phyloP scores from a whole-genome alignment of 805 yeast genomes.

The Candida suzukii region DNA sequence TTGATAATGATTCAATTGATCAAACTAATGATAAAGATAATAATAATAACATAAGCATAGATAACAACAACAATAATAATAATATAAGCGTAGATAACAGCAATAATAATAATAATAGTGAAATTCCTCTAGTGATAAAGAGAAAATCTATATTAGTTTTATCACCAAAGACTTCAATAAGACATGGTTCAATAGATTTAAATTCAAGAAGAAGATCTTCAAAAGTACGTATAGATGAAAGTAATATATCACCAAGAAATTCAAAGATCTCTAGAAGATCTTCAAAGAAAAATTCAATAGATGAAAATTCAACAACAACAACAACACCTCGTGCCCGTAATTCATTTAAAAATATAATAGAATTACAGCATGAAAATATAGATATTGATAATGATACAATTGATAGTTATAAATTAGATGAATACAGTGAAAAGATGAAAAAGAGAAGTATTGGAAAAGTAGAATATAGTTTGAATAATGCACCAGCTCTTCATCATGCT shows the following conservation, averaged over 20 bases:
- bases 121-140: neutral
- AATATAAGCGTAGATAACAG: neutral
- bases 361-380: neutral
- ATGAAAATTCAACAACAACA: neutral
- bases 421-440: neutral
- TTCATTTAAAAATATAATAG: neutral
- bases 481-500: neutral
- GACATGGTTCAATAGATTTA: neutral
- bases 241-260: neutral
- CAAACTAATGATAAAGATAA: no score
- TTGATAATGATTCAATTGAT: no score
- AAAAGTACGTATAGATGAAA: neutral
- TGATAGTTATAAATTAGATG: neutral
- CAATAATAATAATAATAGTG: neutral
- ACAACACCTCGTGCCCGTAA: neutral
- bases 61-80: no score
- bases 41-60: slow-evolving; percentile 43
- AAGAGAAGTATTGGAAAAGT: neutral
- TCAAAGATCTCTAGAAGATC: no score
- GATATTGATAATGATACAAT: neutral
- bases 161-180: neutral
- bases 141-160: neutral
- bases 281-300: no score
- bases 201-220: neutral
- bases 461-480: neutral